Conservation (phyloP, 495 filamentous ascomycete species). For the Astrocystis sublimbata region DNA sequence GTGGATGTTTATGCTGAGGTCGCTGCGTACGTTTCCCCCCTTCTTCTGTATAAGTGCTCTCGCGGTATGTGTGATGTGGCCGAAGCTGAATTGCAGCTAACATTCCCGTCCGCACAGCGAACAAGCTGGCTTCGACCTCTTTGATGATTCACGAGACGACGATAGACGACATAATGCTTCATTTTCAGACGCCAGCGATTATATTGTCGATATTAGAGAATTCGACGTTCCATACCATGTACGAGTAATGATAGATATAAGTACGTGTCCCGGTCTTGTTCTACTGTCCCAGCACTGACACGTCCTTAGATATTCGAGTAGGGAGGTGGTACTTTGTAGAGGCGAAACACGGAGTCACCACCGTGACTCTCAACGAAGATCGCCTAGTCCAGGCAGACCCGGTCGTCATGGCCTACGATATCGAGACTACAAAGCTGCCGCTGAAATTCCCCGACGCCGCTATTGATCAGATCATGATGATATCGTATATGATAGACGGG, state of each 20-base stretch:
- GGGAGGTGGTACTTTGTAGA: constrained; percentile 98
- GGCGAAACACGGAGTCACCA: constrained; percentile 85
- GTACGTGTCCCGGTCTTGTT: constrained; percentile 44
- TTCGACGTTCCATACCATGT: constrained; percentile 99
- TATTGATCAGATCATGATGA: constrained; percentile 99
- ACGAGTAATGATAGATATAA: constrained; percentile 93
- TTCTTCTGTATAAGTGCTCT: not conserved
- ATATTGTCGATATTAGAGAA: constrained; percentile 97
- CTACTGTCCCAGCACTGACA: constrained; percentile 25
- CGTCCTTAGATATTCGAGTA: constrained; percentile 75
- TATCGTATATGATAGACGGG: constrained; percentile 99
- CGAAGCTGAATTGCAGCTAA: constrained; percentile 22
- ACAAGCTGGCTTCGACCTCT: constrained; percentile 89
- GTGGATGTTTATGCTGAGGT: constrained; percentile 99
- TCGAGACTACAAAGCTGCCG: constrained; percentile 95
- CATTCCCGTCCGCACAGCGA: constrained; percentile 51
- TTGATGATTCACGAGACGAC: constrained; percentile 84
- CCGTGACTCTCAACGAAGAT: constrained; percentile 82
- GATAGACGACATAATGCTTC: constrained; percentile 78
- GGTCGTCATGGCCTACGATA: constrained; percentile 96
- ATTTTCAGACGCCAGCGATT: constrained; percentile 90
- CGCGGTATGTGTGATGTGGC: too few species aligned
- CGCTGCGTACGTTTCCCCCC: constrained; percentile 62
- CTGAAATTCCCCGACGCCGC: constrained; percentile 97
- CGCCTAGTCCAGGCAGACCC: constrained; percentile 87